phyloP scores from a whole-genome alignment of 176 grass and related monocot genomes.

The Eremochloa ophiuroides region DNA sequence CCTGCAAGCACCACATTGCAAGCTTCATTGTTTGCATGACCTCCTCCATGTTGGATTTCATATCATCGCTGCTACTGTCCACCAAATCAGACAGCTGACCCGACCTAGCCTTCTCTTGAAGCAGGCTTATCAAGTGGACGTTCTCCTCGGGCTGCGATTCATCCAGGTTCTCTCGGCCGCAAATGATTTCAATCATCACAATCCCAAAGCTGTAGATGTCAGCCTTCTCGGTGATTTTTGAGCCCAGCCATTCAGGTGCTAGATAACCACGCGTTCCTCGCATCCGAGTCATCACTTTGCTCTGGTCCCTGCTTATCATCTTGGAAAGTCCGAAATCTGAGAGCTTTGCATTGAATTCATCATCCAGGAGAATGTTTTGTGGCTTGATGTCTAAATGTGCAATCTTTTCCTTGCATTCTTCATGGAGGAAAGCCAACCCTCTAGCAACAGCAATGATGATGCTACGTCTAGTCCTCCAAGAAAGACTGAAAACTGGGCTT shows the following conservation, averaged over 20 bases:
- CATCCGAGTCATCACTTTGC: neutral
- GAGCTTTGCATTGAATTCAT: neutral
- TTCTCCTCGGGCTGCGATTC: neutral
- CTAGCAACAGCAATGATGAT: neutral
- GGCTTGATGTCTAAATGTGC: conserved; percentile 6
- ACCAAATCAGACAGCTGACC: neutral
- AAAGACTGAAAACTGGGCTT: neutral
- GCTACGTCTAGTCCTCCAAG: neutral
- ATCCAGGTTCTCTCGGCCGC: neutral
- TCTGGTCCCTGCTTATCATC: conserved; percentile 1
- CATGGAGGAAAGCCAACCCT: neutral
- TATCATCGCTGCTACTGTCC: neutral
- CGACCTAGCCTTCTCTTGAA: neutral
- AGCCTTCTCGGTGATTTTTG: neutral
- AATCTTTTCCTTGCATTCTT: conserved; percentile 13
- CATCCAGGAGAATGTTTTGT: neutral
- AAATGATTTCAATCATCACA: neutral
- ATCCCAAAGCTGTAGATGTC: conserved; percentile 10
- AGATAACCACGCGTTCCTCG: neutral
- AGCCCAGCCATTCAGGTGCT: neutral
- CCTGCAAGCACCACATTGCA: conserved; percentile 14
- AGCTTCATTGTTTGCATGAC: neutral
- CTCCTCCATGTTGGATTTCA: neutral
- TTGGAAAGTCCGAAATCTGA: neutral
- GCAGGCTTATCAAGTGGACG: neutral